A percentile compares a stretch with the other conserved stretches of the same genome.
Evolutionary conservation across 225 moss, liverwort and hornwort species (phyloP).

Genomic region (Physcomitrellopsis africana): DNA sequence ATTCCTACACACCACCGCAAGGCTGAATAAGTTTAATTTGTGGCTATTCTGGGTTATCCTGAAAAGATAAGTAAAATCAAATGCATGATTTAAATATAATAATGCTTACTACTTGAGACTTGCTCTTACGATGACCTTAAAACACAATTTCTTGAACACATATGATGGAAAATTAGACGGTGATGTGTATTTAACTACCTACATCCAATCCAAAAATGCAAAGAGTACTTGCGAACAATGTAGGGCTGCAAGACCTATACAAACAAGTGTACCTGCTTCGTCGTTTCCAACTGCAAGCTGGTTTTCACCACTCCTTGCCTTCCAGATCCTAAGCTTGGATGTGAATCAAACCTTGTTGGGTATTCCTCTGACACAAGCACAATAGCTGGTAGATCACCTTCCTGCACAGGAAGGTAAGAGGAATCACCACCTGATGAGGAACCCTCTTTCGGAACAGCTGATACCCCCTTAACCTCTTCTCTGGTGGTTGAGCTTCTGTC

Average conservation of each 20-base stretch:
- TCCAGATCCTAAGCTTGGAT: neutral
- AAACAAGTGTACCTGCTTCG: slow-evolving; percentile 13
- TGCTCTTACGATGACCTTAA: no score
- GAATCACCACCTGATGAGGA: slow-evolving; percentile 8
- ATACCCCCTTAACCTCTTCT: neutral
- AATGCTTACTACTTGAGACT: neutral
- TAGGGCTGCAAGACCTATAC: neutral
- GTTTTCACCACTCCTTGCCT: neutral
- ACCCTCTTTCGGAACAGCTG: slow-evolving; percentile 9
- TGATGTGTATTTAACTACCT: no score
- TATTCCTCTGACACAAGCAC: neutral
- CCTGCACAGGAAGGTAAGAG: neutral
- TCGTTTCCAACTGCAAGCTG: neutral
- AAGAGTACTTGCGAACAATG: neutral
- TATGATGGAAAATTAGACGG: no score
- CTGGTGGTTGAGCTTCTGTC: slow-evolving; percentile 9
- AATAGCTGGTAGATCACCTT: slow-evolving; percentile 6
- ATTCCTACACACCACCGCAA: neutral
- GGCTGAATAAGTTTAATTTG: no score
- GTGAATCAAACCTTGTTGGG: neutral
- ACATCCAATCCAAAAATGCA: no score
- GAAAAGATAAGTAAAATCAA: neutral
- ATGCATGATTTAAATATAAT: neutral
- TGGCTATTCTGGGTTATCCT: no score
- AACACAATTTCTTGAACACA: no score